Conservation (phyloP, 2,329 filamentous ascomycete genomes). For the Diaporthe amygdali region DNA sequence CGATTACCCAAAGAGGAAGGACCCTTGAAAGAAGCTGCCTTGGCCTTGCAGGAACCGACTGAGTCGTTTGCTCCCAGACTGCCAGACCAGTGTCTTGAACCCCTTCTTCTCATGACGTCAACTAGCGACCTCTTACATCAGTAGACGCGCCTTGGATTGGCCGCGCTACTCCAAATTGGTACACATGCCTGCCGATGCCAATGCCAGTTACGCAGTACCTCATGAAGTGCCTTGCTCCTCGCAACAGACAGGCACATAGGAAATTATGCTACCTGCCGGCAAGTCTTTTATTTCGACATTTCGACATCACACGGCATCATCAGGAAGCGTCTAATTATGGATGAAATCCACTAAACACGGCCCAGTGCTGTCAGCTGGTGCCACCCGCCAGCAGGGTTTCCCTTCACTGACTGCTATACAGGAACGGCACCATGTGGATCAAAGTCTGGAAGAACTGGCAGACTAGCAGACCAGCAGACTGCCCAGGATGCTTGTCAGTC, state of each 20-base stretch:
- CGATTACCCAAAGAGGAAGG: conserved; percentile 8
- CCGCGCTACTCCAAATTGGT: background rate
- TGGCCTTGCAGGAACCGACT: conserved; percentile 11
- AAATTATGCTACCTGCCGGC: background rate
- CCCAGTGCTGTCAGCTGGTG: background rate
- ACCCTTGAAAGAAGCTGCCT: conserved; percentile 1
- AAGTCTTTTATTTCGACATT: background rate
- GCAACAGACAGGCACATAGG: background rate
- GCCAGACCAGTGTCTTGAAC: background rate
- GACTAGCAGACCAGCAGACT: background rate
- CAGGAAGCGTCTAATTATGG: background rate
- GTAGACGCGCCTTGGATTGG: background rate
- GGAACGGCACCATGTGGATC: background rate
- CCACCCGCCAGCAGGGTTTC: background rate
- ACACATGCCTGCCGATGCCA: background rate
- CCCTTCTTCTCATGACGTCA: conserved; percentile 1
- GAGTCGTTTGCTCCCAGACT: conserved; percentile 3
- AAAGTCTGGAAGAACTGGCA: background rate
- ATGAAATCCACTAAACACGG: background rate
- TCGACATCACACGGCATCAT: conserved; percentile 1
- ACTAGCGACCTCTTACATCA: background rate
- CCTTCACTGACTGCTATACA: background rate
- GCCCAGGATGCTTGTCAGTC: background rate
- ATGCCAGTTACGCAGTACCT: background rate
- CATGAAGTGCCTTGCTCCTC: background rate